Base-by-base conservation (phyloP, 768 basidiomycete genomes). In the Mrakia gelida region DNA sequence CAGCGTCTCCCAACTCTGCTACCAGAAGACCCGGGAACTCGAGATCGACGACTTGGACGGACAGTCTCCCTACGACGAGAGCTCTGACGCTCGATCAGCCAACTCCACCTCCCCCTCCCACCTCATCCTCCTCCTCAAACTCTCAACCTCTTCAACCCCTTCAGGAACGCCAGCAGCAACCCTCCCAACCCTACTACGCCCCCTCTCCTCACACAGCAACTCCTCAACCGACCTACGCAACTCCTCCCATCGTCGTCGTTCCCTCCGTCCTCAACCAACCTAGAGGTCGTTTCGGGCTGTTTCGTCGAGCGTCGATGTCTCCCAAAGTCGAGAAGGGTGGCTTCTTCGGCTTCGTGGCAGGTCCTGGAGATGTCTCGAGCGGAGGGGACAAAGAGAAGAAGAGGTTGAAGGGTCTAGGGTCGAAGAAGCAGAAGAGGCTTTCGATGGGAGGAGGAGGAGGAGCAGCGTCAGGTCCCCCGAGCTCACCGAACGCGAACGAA, bases 231-330 rank as follows among this genome's bases (percentile, higher is more conserved):
- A 70, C 67, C 34, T 13, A 26, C 6, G 4, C 67, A 23, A 45
- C 34, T 70, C 67, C 67, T 70, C 67, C 67, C 41, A 70, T 70
- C 67, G 67, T 70, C 67, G 67, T 70, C 38, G 67, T 70, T 3
- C 67, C 67, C 1, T 41, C 38, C 26, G 26, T 41, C 26, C 67
- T 70, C 38, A 41, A 18, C 38, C 59, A 59, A 18, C 65, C 65
- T 2, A 70, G 41, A 41, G 67, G 67, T 0, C 41, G 67, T 6
- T 70, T 70, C 41, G 67, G 67, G 8, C 26, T 70, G 3, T 70
- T 70, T 38, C 10, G 67, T 26, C 67, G 67, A 4, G 34, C 38
- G 1, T 38, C 34, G 0, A 18, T 70, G 21, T 38, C 32, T 30
- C 67, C 67, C 1, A 70, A 70, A 9, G 67, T 70, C 67, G 67